Evolutionary conservation across 148 eudicot genomes (phyloP), one percentile per base, ranked within the genome.

Genomic region (Vaccinium darrowii): DNA sequence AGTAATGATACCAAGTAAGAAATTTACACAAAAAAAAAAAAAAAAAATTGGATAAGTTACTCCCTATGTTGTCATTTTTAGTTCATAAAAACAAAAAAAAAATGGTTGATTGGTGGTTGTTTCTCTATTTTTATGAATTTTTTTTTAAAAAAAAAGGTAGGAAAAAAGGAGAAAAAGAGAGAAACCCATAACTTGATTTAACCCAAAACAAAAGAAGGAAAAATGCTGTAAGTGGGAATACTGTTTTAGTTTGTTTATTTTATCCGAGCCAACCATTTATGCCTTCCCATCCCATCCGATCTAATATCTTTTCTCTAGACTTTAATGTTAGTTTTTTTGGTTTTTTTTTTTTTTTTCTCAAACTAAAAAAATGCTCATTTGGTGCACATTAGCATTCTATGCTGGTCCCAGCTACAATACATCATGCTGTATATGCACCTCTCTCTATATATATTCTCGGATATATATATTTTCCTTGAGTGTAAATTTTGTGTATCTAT

Each of bases 311-410:
- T 63, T 25, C 78, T 54, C 19, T 43, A 18, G 60, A 53, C 71
- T 82, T 36, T 73, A 30, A 30, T 36, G 47, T 73, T 27, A 72
- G 36, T 30, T 5, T 39, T 82, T 65, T 84, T 27, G 27, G 27
- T 27, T 65, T 15, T 52, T 7, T 33, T 47, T 72, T 76, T 50
- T 50, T 4, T 57, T 7, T 56, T 79, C 43, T 4, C 4, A 3
- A 82, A 7, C 27, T 51, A 1, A 11, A 54, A 69, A 71, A 27
- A 69, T 43, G 15, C 81, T 83, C 82, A 79, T 83, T 83, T 62
- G 86, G 86, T 85, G 88, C 89, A 87, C 86, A 85, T 89, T 89
- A 85, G 84, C 86, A 87, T 85, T 81, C 69, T 51, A 56, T 39
- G 85, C 87, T 85, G 90, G 85, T 83, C 90, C 91, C 85, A 75